Evolutionary conservation across 116 monocot species (phyloP).

Genomic region (Trichopus zeylanicus): DNA sequence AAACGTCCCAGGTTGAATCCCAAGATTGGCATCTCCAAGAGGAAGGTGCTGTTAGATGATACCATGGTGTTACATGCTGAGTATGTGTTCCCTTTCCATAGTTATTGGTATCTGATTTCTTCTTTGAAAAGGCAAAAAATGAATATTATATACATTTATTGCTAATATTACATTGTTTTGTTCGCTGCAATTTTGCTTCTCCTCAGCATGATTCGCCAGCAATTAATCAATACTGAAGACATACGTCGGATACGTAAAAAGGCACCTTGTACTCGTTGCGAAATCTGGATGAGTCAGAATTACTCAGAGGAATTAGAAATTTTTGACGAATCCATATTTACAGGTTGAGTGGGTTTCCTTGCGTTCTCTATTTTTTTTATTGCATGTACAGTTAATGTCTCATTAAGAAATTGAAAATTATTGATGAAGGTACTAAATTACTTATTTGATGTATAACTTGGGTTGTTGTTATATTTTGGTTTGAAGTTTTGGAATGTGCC

Average conservation of each 20-base stretch:
- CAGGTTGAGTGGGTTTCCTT: constrained; percentile 27
- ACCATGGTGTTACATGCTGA: constrained; percentile 94
- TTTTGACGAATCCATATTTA: constrained; percentile 59
- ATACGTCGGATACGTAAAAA: constrained; percentile 91
- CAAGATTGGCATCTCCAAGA: constrained; percentile 39
- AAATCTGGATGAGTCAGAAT: constrained; percentile 89
- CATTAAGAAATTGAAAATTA: neutral
- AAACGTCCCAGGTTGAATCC: constrained; percentile 58
- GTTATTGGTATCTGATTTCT: neutral
- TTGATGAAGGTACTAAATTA: neutral
- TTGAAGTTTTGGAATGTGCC: neutral
- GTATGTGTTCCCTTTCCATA: constrained; percentile 38
- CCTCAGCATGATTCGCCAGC: constrained; percentile 79
- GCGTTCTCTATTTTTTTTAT: neutral
- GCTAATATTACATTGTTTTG: constrained; percentile 1
- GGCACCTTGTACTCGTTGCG: constrained; percentile 88
- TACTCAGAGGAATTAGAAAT: constrained; percentile 66
- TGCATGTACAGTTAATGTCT: neutral
- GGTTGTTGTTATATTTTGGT: neutral
- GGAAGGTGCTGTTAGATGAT: constrained; percentile 90
- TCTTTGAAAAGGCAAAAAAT: neutral
- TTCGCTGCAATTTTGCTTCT: neutral
- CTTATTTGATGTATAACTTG: neutral
- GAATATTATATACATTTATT: neutral
- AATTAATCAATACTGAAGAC: constrained; percentile 89